Conservation (phyloP, 106 monocot species). For the Amphibolis antarctica region DNA sequence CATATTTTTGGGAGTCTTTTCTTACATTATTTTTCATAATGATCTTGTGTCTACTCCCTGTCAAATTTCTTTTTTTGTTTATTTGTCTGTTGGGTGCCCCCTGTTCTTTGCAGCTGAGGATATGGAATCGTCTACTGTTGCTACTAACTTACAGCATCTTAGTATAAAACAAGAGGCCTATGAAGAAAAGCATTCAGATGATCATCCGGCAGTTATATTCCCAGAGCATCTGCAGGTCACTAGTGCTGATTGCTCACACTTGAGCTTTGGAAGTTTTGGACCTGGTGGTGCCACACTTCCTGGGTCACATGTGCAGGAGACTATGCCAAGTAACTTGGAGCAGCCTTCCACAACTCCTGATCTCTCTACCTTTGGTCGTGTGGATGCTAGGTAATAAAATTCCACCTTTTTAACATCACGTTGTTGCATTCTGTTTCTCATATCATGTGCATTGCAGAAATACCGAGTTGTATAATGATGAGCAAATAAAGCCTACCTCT, state of each 20-base stretch:
- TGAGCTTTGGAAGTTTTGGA: constrained; percentile 95
- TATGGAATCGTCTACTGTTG: constrained; percentile 35
- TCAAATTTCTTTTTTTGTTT: too few species aligned
- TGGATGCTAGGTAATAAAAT: constrained; percentile 47
- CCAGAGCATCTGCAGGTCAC: constrained; percentile 70
- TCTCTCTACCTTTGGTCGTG: constrained; percentile 27
- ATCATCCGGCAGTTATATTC: constrained; percentile 75
- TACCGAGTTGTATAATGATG: constrained; percentile 47
- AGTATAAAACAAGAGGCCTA: constrained; percentile 45
- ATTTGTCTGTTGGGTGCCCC: not conserved
- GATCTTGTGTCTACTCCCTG: too few species aligned
- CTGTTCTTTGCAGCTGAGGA: constrained; percentile 36
- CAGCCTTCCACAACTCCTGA: constrained; percentile 28
- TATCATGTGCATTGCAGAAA: constrained; percentile 31
- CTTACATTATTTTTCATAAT: too few species aligned
- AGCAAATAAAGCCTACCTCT: constrained; percentile 24
- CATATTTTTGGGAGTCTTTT: too few species aligned
- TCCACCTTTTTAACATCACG: not conserved
- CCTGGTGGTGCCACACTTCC: constrained; percentile 52
- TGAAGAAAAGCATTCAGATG: constrained; percentile 24
- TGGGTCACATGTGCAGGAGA: constrained; percentile 41
- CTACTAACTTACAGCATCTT: constrained; percentile 53
- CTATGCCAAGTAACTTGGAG: constrained; percentile 31
- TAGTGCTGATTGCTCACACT: constrained; percentile 63
- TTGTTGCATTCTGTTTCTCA: not conserved